phyloP scores from a whole-genome alignment of 768 basidiomycete species.

The Psilocybe cyanescens region DNA sequence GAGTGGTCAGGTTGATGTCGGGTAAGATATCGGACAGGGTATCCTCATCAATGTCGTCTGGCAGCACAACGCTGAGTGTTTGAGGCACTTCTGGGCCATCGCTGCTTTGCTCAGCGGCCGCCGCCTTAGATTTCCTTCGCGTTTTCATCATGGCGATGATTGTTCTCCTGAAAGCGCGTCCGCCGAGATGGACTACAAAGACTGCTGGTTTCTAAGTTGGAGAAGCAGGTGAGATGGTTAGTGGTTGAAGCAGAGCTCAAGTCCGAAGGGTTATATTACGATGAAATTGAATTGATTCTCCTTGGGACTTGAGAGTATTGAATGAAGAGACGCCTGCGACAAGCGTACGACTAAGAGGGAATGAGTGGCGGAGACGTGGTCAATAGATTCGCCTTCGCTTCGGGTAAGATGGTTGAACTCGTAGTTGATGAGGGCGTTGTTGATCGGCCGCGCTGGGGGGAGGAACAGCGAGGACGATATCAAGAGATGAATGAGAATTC shows the following conservation, averaged over 20 bases:
- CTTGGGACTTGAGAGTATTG: not conserved
- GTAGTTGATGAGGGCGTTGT: not conserved
- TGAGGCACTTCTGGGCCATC: slow-evolving; percentile 39
- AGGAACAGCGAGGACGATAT: slow-evolving; percentile 38
- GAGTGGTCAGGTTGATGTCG: slow-evolving; percentile 56
- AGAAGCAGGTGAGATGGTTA: not conserved
- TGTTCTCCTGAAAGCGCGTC: slow-evolving; percentile 3
- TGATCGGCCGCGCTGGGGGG: slow-evolving; percentile 13
- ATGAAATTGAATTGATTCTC: not conserved
- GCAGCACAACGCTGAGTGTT: slow-evolving; percentile 50
- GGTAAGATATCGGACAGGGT: slow-evolving; percentile 64
- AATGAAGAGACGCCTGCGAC: not conserved
- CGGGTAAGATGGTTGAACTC: not conserved
- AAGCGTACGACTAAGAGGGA: not conserved
- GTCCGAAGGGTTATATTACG: no score
- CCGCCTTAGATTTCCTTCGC: slow-evolving; percentile 64
- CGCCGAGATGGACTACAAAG: not conserved
- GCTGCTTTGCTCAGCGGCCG: slow-evolving; percentile 37
- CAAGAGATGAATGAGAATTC: slow-evolving; percentile 11
- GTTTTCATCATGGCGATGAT: slow-evolving; percentile 47
- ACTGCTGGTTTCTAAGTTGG: not conserved
- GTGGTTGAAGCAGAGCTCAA: not conserved
- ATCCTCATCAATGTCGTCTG: slow-evolving; percentile 70
- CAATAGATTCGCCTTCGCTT: slow-evolving; percentile 31
- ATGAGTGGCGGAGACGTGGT: not conserved